These are phyloP conservation scores for Shiraia bambusicola DNA, from an alignment of 2,329 filamentous ascomycete species.

Conservation along the genomic window DNA sequence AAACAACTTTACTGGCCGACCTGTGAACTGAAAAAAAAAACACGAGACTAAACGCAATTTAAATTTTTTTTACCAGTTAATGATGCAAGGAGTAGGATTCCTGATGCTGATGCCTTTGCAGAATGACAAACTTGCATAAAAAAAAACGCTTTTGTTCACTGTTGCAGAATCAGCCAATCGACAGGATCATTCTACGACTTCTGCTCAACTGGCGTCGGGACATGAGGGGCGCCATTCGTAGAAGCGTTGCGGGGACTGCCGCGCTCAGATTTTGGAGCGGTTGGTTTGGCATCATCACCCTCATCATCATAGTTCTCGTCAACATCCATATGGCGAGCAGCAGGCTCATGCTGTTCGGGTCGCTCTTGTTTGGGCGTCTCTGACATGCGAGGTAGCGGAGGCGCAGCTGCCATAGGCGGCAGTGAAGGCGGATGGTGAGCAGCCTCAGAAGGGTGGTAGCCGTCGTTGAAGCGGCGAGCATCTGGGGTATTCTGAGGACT, in stretches of 20 bases:
- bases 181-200: conserved; percentile 27
- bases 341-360: conserved; percentile 67
- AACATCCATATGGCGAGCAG: conserved; percentile 92
- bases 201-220: conserved; percentile 40
- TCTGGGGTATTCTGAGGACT: conserved; percentile 67
- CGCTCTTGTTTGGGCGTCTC: conserved; percentile 44
- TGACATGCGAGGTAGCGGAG: conserved; percentile 58
- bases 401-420: conserved; percentile 49
- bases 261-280: conserved; percentile 46
- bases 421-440: conserved; percentile 77
- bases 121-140: not conserved
- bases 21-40: too few species aligned
- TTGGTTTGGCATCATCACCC: conserved; percentile 74
- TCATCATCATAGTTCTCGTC: conserved; percentile 98
- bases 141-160: not conserved
- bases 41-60: too few species aligned
- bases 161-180: not conserved
- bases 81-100: too few species aligned
- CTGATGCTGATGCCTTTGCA: too few species aligned
- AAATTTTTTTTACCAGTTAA: too few species aligned
- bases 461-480: conserved; percentile 68
- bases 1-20: too few species aligned
- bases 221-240: conserved; percentile 37
- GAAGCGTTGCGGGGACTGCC: conserved; percentile 45
- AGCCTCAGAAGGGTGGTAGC: conserved; percentile 88